Evolutionary conservation across 2,329 filamentous ascomycete species (phyloP).

Genomic region (Penicillium sp.): DNA sequence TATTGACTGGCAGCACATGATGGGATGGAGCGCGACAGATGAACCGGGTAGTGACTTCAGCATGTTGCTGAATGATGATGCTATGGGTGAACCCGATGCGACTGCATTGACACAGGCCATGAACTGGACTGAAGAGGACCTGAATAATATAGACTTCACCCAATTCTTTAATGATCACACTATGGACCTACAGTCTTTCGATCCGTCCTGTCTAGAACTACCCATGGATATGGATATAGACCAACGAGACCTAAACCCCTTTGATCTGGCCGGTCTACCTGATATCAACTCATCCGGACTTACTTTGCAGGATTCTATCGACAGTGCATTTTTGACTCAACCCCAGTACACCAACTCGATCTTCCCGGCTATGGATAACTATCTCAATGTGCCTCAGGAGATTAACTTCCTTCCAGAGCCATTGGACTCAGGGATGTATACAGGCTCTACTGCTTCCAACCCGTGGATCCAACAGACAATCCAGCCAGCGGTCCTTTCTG

Average conservation of each 20-base stretch:
- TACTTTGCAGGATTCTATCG: neutral
- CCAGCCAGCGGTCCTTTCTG: neutral
- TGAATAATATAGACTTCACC: neutral
- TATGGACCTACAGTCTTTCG: neutral
- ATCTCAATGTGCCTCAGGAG: neutral
- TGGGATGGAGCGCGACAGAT: neutral
- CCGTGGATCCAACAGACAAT: neutral
- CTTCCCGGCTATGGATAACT: neutral
- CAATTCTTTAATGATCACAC: neutral
- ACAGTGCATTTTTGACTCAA: neutral
- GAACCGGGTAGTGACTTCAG: neutral
- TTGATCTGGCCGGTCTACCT: neutral
- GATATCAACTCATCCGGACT: neutral
- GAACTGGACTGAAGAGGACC: neutral
- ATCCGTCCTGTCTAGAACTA: neutral
- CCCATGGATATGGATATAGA: neutral
- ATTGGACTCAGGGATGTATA: neutral
- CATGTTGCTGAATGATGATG: neutral
- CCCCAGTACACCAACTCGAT: neutral
- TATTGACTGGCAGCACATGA: neutral
- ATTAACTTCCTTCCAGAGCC: neutral
- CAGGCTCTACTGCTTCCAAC: neutral
- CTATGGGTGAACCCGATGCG: neutral
- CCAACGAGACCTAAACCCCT: neutral
- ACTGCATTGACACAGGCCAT: neutral